Base-by-base conservation (phyloP, 2,329 filamentous ascomycete genomes). In the Fusarium sterilihyphosum region DNA sequence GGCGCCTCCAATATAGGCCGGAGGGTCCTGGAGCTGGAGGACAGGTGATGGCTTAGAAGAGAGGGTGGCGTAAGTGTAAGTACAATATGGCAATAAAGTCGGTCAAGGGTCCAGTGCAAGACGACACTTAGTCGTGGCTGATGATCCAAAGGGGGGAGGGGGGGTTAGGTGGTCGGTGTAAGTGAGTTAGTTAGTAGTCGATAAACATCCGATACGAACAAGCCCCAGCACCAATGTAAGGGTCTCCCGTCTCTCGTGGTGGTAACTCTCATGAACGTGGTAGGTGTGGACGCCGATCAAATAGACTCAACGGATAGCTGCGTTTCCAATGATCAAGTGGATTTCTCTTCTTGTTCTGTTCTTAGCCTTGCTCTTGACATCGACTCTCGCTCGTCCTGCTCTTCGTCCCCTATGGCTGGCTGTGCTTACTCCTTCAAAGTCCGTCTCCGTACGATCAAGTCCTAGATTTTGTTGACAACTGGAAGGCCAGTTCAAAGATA, bases 391-490 rank as follows among this genome's bases (percentile, higher is more conserved):
- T 68, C 54, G 47, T 43, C 54, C 72, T 46, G 50, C 65, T 68
- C 59, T 47, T 74, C 71, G 71, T 74, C 67, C 43, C 67, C 71
- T 61, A 50, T 72, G 62, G 71, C 71, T 72, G 26, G 71, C 71
- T 74, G 20, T 74, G 71, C 71, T 74, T 74, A 74, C 71, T 74
- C 71, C 71, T 71, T 72, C 68, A 63, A 56, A 58, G 12, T 64
- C 49, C 41, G 57, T 38, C 67, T 62, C 46, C 24, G 65, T 40
- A 47, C 24, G 60, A 65, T 67, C 29, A 43, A 41, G 43, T 49
- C 64, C 57, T 52, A 67, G 43, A 49, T 37, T 33, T 52, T 49
- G 64, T 47, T 31, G 54, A 56, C 31, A 10, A 41, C 56, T 57
- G 66, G 54, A 73, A 58, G 61, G 57, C 26, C 71, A 71, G 49